A percentile compares a stretch with the other conserved stretches of the same genome.
Conservation (phyloP, 2,329 filamentous ascomycete genomes). For the Pseudopyrenochaeta lycopersici region DNA sequence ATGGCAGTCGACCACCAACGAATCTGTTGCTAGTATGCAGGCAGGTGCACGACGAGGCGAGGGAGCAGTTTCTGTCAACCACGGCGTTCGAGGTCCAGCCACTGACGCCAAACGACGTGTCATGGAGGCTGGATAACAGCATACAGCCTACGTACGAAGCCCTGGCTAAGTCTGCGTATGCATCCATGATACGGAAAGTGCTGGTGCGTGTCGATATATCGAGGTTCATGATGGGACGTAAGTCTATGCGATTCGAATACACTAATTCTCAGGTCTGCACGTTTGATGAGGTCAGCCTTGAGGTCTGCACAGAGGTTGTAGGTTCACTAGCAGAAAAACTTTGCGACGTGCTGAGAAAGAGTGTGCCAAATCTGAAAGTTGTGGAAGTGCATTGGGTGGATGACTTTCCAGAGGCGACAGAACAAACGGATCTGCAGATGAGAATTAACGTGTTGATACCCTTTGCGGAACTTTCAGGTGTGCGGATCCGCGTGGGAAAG, state of each 20-base stretch:
- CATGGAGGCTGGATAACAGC: slow-evolving; percentile 6
- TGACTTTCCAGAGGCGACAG: slow-evolving; percentile 10
- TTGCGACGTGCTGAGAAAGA: slow-evolving; percentile 5
- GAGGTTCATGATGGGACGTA: background rate
- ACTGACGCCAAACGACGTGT: slow-evolving; percentile 9
- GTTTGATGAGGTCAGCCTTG: slow-evolving; percentile 11
- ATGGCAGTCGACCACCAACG: slow-evolving; percentile 5
- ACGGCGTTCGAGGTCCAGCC: slow-evolving; percentile 14
- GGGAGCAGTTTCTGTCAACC: slow-evolving; percentile 7
- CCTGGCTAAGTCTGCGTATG: background rate
- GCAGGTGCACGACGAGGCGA: slow-evolving; percentile 10
- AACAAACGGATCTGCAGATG: slow-evolving; percentile 4
- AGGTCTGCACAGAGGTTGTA: slow-evolving; percentile 5
- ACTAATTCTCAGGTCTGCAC: background rate
- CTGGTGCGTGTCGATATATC: slow-evolving; percentile 8
- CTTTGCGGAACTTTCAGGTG: slow-evolving; percentile 7
- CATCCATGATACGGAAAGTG: slow-evolving; percentile 3
- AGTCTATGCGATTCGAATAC: background rate
- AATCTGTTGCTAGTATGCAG: slow-evolving; percentile 9
- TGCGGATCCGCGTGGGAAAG: background rate
- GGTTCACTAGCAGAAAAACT: slow-evolving; percentile 2
- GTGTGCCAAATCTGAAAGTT: slow-evolving; percentile 6
- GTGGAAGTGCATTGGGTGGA: slow-evolving; percentile 17
- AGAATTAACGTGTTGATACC: slow-evolving; percentile 10
- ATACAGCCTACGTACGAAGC: slow-evolving; percentile 7